phyloP scores from a whole-genome alignment of 2,329 filamentous ascomycete genomes.

The Trichoderma semiorbis region DNA sequence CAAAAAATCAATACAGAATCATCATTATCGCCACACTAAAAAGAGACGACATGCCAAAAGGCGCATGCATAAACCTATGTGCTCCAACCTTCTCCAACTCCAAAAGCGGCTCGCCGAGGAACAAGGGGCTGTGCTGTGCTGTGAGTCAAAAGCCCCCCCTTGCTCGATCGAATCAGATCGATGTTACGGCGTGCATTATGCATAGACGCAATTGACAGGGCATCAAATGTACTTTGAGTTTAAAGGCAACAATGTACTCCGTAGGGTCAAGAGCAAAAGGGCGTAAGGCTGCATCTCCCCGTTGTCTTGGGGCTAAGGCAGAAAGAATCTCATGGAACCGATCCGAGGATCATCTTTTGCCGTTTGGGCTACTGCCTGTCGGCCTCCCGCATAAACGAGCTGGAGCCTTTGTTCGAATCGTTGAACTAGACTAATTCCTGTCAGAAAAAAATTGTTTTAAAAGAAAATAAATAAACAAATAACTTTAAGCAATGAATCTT shows the following conservation, averaged over 20 bases:
- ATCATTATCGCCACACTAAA: neutral
- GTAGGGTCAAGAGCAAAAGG: neutral
- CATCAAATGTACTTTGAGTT: neutral
- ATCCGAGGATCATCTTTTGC: neutral
- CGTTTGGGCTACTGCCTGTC: neutral
- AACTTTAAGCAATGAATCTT: neutral
- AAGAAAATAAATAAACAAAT: neutral
- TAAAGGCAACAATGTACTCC: neutral
- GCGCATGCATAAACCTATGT: neutral
- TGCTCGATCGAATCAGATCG: neutral
- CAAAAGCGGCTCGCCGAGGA: neutral
- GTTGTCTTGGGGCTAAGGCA: neutral
- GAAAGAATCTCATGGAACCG: neutral
- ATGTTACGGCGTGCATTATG: neutral
- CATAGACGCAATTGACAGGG: neutral
- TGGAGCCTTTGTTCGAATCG: neutral
- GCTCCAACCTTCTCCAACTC: neutral
- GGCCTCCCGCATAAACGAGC: neutral
- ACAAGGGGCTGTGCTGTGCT: neutral
- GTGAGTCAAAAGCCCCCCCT: neutral
- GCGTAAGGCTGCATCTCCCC: slow-evolving; percentile 2
- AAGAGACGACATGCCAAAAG: neutral
- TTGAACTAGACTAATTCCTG: neutral
- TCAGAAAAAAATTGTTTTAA: neutral
- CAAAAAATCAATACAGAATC: neutral